Conservation (phyloP, 2,329 filamentous ascomycete genomes). For the Stenocarpella maydis region DNA sequence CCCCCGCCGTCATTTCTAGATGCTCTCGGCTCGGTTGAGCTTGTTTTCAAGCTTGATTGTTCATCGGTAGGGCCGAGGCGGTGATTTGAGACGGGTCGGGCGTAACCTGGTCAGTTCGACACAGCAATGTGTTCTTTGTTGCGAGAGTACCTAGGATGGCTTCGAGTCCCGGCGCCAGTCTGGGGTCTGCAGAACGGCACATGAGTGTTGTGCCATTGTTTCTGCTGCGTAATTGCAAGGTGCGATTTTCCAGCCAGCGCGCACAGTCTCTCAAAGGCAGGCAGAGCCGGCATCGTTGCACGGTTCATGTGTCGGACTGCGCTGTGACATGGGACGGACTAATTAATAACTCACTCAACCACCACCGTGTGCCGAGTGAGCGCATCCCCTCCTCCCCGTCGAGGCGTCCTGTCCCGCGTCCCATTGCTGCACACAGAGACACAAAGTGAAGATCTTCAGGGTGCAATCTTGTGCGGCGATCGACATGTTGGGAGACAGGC, state of each 20-base stretch:
- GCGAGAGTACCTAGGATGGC: not conserved
- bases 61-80: not conserved
- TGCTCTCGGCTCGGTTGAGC: constrained; percentile 19
- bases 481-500: constrained; percentile 17
- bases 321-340: not conserved
- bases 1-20: not conserved
- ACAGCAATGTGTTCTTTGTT: not conserved
- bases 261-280: too few species aligned
- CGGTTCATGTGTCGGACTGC: not conserved
- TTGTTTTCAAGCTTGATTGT: constrained; percentile 28
- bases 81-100: not conserved
- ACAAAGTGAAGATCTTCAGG: constrained; percentile 22
- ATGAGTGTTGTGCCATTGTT: too few species aligned
- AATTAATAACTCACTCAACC: constrained; percentile 9
- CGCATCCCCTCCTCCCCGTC: too few species aligned
- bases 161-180: too few species aligned
- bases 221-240: not conserved
- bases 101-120: not conserved
- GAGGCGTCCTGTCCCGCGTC: not conserved
- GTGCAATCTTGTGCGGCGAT: constrained; percentile 18
- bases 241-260: not conserved
- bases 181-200: too few species aligned
- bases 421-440: not conserved
- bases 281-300: too few species aligned
- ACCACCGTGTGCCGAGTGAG: too few species aligned